These are phyloP conservation scores for Lanmaoa rubissima DNA, from an alignment of 768 basidiomycete genomes.

Conservation along the genomic window DNA sequence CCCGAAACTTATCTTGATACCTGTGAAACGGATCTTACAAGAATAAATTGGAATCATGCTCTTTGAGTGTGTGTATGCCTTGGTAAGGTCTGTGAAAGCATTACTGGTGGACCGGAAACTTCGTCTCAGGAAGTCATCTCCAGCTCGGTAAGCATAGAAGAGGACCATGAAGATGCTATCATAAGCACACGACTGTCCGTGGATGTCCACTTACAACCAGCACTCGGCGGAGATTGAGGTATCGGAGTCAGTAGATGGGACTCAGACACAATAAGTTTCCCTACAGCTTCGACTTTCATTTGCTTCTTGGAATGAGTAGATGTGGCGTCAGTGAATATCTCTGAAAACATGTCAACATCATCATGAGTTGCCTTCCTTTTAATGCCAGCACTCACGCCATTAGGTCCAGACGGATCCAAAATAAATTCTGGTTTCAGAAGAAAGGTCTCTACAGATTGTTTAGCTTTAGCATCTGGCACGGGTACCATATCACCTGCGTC, in stretches of 20 bases:
- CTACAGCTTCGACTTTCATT: no score
- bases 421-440: no score
- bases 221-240: not conserved
- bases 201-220: constrained; percentile 5
- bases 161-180: constrained; percentile 8
- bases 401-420: no score
- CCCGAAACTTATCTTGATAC: not conserved
- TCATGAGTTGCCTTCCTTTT: no score
- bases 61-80: not conserved
- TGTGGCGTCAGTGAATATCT: no score
- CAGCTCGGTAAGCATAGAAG: constrained; percentile 2
- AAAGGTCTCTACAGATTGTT: no score
- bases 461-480: not conserved
- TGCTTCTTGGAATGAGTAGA: not conserved
- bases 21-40: no score
- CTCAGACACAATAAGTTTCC: not conserved
- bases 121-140: not conserved
- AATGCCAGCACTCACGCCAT: no score
- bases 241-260: not conserved
- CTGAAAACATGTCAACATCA: no score
- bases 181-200: constrained; percentile 9
- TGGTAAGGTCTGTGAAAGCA: not conserved
- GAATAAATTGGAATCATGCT: no score
- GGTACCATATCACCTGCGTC: not conserved
- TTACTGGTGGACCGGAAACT: not conserved